A percentile compares a stretch with the other conserved stretches of the same genome.
Conservation (phyloP, 768 basidiomycete species). For the Lactarius evosmus region DNA sequence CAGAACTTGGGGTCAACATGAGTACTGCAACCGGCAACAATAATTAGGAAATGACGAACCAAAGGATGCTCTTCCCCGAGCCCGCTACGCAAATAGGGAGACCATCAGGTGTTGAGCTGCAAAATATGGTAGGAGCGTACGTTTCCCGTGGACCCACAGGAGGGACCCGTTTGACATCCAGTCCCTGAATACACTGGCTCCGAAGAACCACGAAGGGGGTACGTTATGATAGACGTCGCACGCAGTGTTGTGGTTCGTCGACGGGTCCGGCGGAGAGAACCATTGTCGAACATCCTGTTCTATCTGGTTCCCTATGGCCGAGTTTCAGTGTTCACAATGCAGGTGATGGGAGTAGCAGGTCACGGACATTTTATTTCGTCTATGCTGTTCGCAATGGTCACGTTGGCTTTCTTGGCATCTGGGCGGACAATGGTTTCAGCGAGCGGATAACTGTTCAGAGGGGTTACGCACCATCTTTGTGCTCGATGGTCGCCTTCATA, state of each 20-base stretch:
- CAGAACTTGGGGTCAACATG: not conserved
- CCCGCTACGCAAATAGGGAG: not conserved
- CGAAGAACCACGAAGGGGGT: not conserved
- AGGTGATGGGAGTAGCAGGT: not conserved
- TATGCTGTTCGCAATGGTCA: not conserved
- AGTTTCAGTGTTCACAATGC: not conserved
- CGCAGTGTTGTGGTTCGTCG: not conserved
- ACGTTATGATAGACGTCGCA: not conserved
- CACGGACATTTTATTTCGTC: constrained; percentile 5
- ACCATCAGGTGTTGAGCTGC: accelerated
- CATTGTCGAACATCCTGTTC: not conserved
- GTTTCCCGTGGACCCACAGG: not conserved
- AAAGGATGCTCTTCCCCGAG: not conserved
- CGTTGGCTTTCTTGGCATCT: not conserved
- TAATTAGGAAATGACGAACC: not conserved
- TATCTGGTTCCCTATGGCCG: not conserved
- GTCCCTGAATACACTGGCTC: not conserved
- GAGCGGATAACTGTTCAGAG: accelerated
- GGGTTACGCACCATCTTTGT: not conserved
- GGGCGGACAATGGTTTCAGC: not conserved
- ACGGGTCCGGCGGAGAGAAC: not conserved
- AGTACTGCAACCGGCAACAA: not conserved
- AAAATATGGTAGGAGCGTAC: not conserved
- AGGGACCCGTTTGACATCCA: not conserved
- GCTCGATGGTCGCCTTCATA: not conserved